Evolutionary conservation across 169 alveolate species (phyloP), one percentile per base, ranked within the genome.

Genomic region (Prorocentrum cordatum): DNA sequence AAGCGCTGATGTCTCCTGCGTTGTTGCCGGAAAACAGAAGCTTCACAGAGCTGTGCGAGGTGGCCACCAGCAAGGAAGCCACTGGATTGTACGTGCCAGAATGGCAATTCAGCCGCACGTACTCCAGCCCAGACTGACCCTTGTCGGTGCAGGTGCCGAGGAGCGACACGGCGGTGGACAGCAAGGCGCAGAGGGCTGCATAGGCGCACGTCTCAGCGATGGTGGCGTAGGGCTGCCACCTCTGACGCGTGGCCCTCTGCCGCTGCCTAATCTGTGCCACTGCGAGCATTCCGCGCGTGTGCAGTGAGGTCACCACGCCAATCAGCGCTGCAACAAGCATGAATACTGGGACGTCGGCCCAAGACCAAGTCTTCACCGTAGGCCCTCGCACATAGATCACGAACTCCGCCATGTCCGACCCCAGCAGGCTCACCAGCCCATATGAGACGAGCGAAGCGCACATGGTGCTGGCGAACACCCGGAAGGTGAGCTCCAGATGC

Each of bases 71-170:
- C 0, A 75, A 39, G 10, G 86, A 75, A n/a, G 86, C 86, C 18
- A 75, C 54, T 29, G 86, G 86, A 31, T 75, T 75, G 59, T 75
- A 75, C 71, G 50, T 38, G 38, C 86, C 86, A 70, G 50, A n/a
- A 6, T 70, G 39, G 24, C 86, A 75, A 32, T 75, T 75, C 50
- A 75, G 33, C 39, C 72, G 42, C 62, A 75, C 86, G 26, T 75
- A 75, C 72, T 75, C 86, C 86, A 75, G 27, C 27, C 86, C 86
- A n/a, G 86, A 75, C 27, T 75, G 61, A 39, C 86, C 86, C 50
- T 75, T 72, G 72, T 75, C 42, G 4, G 86, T 54, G 86, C 86
- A 75, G 39, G 58, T 58, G 14, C 72, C 86, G 39, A 75, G 39
- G 6, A 75, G 72, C 1, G 86, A 75, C 31, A 75, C 86, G 26